Base-by-base conservation (phyloP, 164 flowering plant species). In the Vitis amurensis region DNA sequence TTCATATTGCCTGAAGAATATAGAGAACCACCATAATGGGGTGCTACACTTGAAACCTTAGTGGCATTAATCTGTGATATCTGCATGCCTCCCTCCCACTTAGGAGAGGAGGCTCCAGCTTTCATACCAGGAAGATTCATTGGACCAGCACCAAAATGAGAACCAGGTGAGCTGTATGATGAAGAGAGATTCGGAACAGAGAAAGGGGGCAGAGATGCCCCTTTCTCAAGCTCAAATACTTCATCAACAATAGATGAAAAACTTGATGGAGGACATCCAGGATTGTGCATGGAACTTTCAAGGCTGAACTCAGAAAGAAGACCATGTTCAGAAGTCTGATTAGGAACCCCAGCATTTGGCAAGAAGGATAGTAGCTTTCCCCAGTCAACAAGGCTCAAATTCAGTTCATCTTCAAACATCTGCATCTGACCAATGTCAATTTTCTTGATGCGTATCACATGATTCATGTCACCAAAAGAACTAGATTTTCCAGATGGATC, bases 181-280 rank as follows among this genome's bases (percentile, higher is more conserved):
- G 87, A 78, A 61, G 89, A 64, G 50, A 77, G n/a, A 70, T 76
- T 83, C 59, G 77, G 85, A 61, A 63, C 70, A 52, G 86, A 71
- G 51, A 59, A 80, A 59, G 80, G 50, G 70, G 87, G 62, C 55
- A 75, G 74, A 56, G 84, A 72, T 53, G 84, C 68, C 50, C 90
- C 91, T 77, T 86, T 91, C 79, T 88, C 97, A 78, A 90, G 80
- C 80, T 87, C 97, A 88, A 93, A 91, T 27, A 90, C 85, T 76
- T 91, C 93, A 87, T 93, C 97, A 63, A 91, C 94, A 73, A 93
- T 66, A 62, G 91, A 85, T 53, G 94, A 86, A 78, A 93, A 96
- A 77, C 83, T 77, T 49, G 92, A 85, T 52, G 83, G 81, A 16
- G 76, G 67, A 63, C 76, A 71, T 37, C 81, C 80, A 58, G 81